Base-by-base conservation (phyloP, 1,284 basidiomycete species). In the Athelia sp. region DNA sequence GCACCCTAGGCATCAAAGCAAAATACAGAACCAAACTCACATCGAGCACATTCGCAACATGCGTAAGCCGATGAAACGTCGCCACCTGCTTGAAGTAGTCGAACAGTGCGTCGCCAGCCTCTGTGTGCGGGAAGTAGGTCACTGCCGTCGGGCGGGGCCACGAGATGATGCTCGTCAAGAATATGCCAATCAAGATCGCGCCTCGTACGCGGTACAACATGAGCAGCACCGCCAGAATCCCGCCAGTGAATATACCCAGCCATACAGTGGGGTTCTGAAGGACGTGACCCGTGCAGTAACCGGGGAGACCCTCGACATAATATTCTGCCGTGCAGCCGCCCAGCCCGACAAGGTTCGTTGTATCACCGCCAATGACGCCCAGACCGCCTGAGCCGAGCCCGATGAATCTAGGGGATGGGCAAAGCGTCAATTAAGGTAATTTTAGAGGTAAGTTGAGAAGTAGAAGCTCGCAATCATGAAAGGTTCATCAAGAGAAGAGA, bases 191-290 rank as follows among this genome's bases (percentile, higher is more conserved):
- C 34, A 93, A 78, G 59, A 93, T 84, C 4, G 90, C 87, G 48
- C 91, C 92, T 58, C 87, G 87, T 60, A 95, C 76, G 50, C 90
- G 87, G 70, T 92, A 95, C 56, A 94, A 73, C 78, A 94, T 85
- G 58, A 95, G 68, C 52, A 92, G 69, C 10, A 87, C 75, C 1
- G 89, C 91, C 47, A 91, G 64, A 55, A 95, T 76, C 81, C 92
- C 93, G 56, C 92, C 92, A n/a, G 84, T 71, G 67, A 93, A 91
- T 52, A 94, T 81, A 47, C 93, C 92, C n/a, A 94, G 72, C 92
- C 92, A 95, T 67, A 90, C 81, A 3, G 83, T 87, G 2, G 89
- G 90, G 55, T 72, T 81, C 50, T 81, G 85, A 36, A 93, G 67
- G 11, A 91, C 84, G 50, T 78, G 81, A n/a, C 71, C 66, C 4